Conservation (phyloP, 2,329 filamentous ascomycete species). For the Elsinoe necatrix region DNA sequence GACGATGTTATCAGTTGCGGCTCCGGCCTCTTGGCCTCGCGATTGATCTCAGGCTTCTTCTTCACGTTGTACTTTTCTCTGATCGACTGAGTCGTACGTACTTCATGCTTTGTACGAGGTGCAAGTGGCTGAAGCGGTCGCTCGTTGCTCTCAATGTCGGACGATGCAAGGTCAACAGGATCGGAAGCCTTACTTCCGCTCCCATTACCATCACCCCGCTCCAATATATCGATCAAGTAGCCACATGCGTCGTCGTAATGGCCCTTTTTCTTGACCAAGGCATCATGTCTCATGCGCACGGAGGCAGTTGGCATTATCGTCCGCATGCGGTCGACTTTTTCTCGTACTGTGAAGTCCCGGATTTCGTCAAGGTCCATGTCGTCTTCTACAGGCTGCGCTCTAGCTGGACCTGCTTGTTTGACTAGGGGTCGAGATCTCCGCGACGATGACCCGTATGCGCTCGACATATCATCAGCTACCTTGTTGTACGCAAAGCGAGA, state of each 20-base stretch:
- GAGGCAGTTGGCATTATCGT: conserved; percentile 41
- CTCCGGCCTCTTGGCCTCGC: conserved; percentile 21
- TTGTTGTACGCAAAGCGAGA: conserved; percentile 22
- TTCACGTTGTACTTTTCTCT: conserved; percentile 31
- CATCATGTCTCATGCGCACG: conserved; percentile 42
- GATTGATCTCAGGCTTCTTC: conserved; percentile 18
- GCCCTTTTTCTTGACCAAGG: conserved; percentile 43
- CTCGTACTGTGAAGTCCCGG: conserved; percentile 39
- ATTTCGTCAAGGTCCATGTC: conserved; percentile 44
- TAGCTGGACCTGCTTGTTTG: conserved; percentile 26
- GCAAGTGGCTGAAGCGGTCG: conserved; percentile 31
- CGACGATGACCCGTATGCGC: conserved; percentile 30
- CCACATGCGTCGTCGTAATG: conserved; percentile 49
- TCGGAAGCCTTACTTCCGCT: conserved; percentile 8
- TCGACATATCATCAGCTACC: conserved; percentile 35
- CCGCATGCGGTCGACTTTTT: conserved; percentile 46
- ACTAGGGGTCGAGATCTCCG: conserved; percentile 16
- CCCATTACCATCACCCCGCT: conserved; percentile 27
- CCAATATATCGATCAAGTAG: conserved; percentile 31
- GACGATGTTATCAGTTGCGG: conserved; percentile 21
- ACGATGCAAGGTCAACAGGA: conserved; percentile 28
- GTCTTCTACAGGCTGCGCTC: conserved; percentile 36
- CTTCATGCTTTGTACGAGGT: conserved; percentile 45
- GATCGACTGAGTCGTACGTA: conserved; percentile 48
- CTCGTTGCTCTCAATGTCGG: conserved; percentile 30